Evolutionary conservation across 2,329 filamentous ascomycete genomes (phyloP), one percentile per base, ranked within the genome.

Genomic region (Pseudogymnoascus sp.): DNA sequence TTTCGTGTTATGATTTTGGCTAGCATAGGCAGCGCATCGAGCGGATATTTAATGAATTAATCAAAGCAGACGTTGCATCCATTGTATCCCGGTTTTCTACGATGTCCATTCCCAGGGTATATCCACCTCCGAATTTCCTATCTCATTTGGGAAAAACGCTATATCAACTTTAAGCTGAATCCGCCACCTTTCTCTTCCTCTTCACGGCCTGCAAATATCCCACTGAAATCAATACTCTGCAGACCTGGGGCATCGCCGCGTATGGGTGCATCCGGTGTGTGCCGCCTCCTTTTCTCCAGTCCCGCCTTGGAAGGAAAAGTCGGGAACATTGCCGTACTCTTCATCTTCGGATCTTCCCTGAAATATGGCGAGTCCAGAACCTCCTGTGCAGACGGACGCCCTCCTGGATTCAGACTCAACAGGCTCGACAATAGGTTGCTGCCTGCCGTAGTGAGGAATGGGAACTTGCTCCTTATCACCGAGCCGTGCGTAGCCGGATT

Each of bases 251-350:
- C 84, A 61, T 89, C 86, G 0, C 92, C 93, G 33, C 93, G 81
- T 40, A 83, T 84, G 0, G 95, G 95, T 6, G 95, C 95, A 74
- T 92, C 87, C 0, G 95, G 95, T 67, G 87, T 93, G 65, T 87
- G 85, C 65, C 84, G 80, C 38, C 84, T 80, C 69, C 92, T 80
- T 72, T 87, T 88, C 79, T 99, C 95, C 79, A 95, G 89, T 1
- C 92, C 91, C 0, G 95, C 95, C 76, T 96, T 97, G 70, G 90
- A 95, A 0, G 95, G 95, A 74, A 97, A 99, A 0, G 95, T 97
- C 2, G 95, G 95, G 73, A 99, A 97, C 87, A 99, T 88, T 70
- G 88, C 89, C 73, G 91, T 89, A 7, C 88, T 87, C 77, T 97
- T 97, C 1, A 93, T 91, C 65, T 89, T 89, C 0, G 95, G 95